These are phyloP conservation scores for Acrodontium crateriforme DNA, from an alignment of 2,329 filamentous ascomycete species.

Conservation along the genomic window DNA sequence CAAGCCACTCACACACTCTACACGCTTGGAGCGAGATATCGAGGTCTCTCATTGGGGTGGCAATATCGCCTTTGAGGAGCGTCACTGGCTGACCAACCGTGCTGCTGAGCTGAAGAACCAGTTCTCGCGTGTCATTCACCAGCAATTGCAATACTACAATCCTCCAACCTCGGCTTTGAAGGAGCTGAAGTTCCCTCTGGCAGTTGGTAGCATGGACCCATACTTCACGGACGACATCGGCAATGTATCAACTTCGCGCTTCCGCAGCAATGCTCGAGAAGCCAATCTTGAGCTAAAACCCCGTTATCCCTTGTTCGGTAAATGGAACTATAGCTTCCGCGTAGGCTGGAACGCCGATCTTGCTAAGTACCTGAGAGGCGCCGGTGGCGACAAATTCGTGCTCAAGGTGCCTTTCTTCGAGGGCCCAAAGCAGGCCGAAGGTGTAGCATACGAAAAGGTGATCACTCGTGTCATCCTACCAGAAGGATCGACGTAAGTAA, in stretches of 20 bases:
- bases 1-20: constrained; percentile 72
- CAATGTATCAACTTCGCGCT: constrained; percentile 88
- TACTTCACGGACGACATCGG: constrained; percentile 96
- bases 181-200: constrained; percentile 67
- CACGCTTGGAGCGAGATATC: constrained; percentile 71
- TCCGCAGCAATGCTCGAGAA: constrained; percentile 51
- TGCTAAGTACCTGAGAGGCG: constrained; percentile 56
- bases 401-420: constrained; percentile 88
- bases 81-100: constrained; percentile 75
- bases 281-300: constrained; percentile 83
- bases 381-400: constrained; percentile 54
- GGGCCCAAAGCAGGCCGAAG: constrained; percentile 74
- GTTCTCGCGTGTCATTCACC: constrained; percentile 36
- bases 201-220: constrained; percentile 64
- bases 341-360: constrained; percentile 91
- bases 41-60: constrained; percentile 98
- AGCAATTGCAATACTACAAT: constrained; percentile 43
- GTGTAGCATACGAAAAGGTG: constrained; percentile 71
- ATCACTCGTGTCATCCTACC: constrained; percentile 74
- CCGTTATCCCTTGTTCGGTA: constrained; percentile 89
- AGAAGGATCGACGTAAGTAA: constrained; percentile 69
- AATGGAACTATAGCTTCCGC: constrained; percentile 96
- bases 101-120: constrained; percentile 55
- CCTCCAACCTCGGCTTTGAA: constrained; percentile 66
- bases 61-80: constrained; percentile 88